Percentiles rank a stretch among this genome's conserved stretches.
Evolutionary conservation across 331 rosid species (phyloP).

Genomic region (Quercus lobata): DNA sequence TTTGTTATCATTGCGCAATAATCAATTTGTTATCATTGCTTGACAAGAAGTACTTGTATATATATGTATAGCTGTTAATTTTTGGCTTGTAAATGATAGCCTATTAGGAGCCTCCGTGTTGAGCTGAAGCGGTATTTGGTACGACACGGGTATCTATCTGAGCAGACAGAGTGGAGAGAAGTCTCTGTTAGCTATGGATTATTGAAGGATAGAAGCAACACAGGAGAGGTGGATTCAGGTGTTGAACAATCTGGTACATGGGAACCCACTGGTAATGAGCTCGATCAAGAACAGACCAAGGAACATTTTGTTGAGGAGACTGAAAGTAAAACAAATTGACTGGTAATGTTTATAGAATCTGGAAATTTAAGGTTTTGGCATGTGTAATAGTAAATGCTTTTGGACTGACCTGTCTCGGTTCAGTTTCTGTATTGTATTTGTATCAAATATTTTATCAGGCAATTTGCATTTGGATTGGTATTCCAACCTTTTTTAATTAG

Average conservation of each 20-base stretch:
- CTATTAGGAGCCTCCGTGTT: slow-evolving; percentile 14
- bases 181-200: slow-evolving; percentile 23
- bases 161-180: slow-evolving; percentile 21
- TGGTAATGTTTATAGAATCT: too few relatives aligned
- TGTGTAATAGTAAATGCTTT: too few relatives aligned
- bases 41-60: not conserved
- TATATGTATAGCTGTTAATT: not conserved
- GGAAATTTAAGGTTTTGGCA: too few relatives aligned
- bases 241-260: not conserved
- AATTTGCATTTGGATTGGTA: too few relatives aligned
- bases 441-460: too few relatives aligned
- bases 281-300: not conserved
- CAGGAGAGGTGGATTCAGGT: not conserved
- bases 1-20: not conserved
- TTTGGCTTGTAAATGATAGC: slow-evolving; percentile 9
- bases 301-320: not conserved
- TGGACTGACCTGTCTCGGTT: too few relatives aligned
- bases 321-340: not conserved
- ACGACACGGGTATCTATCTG: slow-evolving; percentile 20
- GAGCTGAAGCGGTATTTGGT: slow-evolving; percentile 32
- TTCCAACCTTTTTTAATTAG: too few relatives aligned
- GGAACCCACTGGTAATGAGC: too few relatives aligned
- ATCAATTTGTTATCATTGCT: not conserved
- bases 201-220: not conserved
- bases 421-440: too few relatives aligned